Percentiles rank a stretch among this genome's conserved stretches.
phyloP scores from a whole-genome alignment of 768 basidiomycete species.

The Tylopilus sp. region DNA sequence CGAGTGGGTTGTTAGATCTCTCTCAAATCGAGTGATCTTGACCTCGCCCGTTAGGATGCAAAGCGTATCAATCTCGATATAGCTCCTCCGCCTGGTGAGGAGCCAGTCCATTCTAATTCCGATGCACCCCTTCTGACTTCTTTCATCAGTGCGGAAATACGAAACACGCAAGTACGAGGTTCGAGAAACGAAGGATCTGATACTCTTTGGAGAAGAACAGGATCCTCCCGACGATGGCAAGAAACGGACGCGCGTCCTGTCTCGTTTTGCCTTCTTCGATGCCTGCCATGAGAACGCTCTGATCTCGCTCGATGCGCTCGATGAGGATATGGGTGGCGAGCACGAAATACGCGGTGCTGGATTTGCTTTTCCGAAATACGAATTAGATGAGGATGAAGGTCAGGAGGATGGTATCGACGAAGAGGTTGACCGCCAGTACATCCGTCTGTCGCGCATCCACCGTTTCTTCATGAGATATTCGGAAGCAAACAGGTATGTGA shows the following conservation, averaged over 20 bases:
- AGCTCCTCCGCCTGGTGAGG: conserved; percentile 14
- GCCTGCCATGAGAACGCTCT: conserved; percentile 42
- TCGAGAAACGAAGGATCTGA: conserved; percentile 34
- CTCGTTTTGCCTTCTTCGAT: conserved; percentile 62
- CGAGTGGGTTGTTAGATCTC: conserved; percentile 12
- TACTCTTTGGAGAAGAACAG: conserved; percentile 43
- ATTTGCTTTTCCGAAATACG: conserved; percentile 42
- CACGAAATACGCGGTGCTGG: conserved; percentile 55
- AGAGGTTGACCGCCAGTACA: conserved; percentile 33
- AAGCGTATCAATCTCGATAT: conserved; percentile 30
- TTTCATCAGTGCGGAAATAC: conserved; percentile 40
- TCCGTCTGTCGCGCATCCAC: conserved; percentile 48
- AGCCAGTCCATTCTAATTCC: background rate
- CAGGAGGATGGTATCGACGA: conserved; percentile 49
- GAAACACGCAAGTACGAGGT: conserved; percentile 30
- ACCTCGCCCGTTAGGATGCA: background rate
- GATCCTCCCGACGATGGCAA: conserved; percentile 32
- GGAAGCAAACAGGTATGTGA: conserved; percentile 47
- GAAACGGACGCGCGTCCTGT: conserved; percentile 58
- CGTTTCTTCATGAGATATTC: conserved; percentile 51
- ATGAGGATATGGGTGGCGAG: conserved; percentile 40
- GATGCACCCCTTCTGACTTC: background rate
- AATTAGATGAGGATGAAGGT: conserved; percentile 59
- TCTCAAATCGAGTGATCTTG: background rate
- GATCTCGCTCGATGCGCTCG: conserved; percentile 46